phyloP scores from a whole-genome alignment of 2,329 filamentous ascomycete genomes.

The Ophiocordyceps camponoti-saundersi region DNA sequence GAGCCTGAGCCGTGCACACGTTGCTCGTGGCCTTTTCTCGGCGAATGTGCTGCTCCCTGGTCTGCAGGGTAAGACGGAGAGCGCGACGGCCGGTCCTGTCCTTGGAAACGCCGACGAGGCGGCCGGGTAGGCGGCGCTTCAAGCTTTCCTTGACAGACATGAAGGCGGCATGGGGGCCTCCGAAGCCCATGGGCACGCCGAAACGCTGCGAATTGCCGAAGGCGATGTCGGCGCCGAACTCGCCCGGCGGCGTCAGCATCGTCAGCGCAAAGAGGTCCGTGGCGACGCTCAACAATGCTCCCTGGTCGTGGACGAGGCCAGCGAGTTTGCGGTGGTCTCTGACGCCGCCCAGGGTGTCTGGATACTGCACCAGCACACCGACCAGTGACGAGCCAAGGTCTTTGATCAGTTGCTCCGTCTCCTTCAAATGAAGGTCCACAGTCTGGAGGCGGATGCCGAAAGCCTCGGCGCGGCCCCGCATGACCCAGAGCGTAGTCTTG shows the following conservation, averaged over 20 bases:
- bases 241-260: slow-evolving; percentile 72
- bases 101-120: slow-evolving; percentile 80
- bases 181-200: slow-evolving; percentile 80
- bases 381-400: slow-evolving; percentile 66
- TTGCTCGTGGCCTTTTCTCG: slow-evolving; percentile 96
- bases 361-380: slow-evolving; percentile 88
- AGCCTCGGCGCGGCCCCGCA: slow-evolving; percentile 74
- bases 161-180: slow-evolving; percentile 92
- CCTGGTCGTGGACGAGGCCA: slow-evolving; percentile 58
- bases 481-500: slow-evolving; percentile 70
- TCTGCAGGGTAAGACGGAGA: slow-evolving; percentile 74
- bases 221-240: slow-evolving; percentile 89
- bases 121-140: slow-evolving; percentile 87
- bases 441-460: slow-evolving; percentile 70
- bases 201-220: slow-evolving; percentile 87
- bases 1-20: slow-evolving; percentile 86
- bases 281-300: slow-evolving; percentile 68
- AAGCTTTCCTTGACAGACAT: slow-evolving; percentile 82
- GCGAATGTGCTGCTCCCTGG: slow-evolving; percentile 88
- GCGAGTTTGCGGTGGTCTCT: slow-evolving; percentile 59
- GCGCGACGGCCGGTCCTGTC: slow-evolving; percentile 71
- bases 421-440: slow-evolving; percentile 51
- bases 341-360: slow-evolving; percentile 71
- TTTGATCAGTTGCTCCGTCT: slow-evolving; percentile 45
- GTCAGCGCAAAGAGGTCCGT: slow-evolving; percentile 84